Evolutionary conservation across 202 grass and related monocot species (phyloP).

Genomic region (Bolboschoenoplectus hybrid): DNA sequence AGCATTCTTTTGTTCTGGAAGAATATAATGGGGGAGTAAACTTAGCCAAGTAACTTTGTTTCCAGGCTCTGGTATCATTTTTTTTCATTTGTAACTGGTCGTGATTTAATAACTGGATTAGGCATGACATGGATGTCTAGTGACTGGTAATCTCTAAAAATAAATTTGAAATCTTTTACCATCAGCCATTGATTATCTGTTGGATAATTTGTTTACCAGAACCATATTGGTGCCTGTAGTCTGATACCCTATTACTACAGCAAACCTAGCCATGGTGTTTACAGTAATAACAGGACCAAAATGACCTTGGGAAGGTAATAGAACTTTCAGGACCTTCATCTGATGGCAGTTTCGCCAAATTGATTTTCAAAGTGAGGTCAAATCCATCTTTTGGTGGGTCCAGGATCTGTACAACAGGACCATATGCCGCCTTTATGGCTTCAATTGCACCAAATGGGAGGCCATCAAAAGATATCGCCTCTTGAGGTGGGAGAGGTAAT

Average conservation of each 20-base stretch:
- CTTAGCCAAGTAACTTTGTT: constrained; percentile 29
- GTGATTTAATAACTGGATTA: constrained; percentile 9
- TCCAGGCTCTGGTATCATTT: neutral
- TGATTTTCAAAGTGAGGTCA: constrained; percentile 98
- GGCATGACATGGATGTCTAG: neutral
- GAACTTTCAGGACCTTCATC: constrained; percentile 95
- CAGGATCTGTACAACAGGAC: constrained; percentile 79
- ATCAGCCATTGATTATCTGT: neutral
- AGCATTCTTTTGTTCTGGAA: constrained; percentile 84
- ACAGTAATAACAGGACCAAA: constrained; percentile 70
- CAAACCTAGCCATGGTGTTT: neutral
- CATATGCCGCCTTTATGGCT: constrained; percentile 87
- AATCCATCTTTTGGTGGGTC: constrained; percentile 97
- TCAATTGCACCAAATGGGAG: constrained; percentile 94
- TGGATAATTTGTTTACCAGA: neutral
- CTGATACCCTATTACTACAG: neutral
- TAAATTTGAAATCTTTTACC: neutral
- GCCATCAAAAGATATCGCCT: constrained; percentile 73
- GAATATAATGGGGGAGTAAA: constrained; percentile 36
- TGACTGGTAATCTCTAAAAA: neutral
- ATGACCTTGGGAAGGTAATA: constrained; percentile 81
- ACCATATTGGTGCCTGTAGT: neutral
- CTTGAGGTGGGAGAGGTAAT: constrained; percentile 76
- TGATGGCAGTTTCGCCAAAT: constrained; percentile 84
- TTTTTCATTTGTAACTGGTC: neutral